Base-by-base conservation (phyloP, 768 basidiomycete species). In the Postia placenta region DNA sequence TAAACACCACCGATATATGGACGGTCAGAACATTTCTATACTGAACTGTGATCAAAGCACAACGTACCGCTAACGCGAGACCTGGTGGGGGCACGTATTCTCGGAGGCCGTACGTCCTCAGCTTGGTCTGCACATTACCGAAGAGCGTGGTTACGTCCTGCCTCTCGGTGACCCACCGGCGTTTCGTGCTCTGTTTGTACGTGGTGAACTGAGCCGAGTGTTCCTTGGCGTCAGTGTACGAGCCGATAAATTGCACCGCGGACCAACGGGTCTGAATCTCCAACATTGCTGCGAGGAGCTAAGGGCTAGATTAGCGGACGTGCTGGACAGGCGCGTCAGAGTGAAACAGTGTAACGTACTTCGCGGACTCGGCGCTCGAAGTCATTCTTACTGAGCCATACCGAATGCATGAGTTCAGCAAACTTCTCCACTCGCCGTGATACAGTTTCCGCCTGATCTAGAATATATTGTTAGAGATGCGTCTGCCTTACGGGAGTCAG, bases 401-500 rank as follows among this genome's bases (percentile, higher is more conserved):
- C 84, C 2, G 87, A 90, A 59, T 88, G 90, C 87, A 96, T 92
- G 46, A 95, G 78, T 56, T 96, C 92, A 0, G 92, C 92, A 60
- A 98, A 98, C 63, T 95, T 95, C 64, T 92, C 92, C 0, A 98
- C 90, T 9, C 95, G 78, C 44, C 94, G 80, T 1, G 92, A 87
- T 17, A 92, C 92, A 0, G 92, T 96, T 65, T 97, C 92, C 4
- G 90, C 87, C 66, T 96, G 94, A 59, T 98, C 95, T 96, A 55
- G 20, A 9, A 14, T n/a, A n/a, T n/a, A n/a, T n/a, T n/a, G n/a
- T n/a, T n/a, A n/a, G n/a, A n/a, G n/a, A n/a, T n/a, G n/a, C n/a
- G n/a, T n/a, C n/a, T n/a, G n/a, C n/a, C n/a, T n/a, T n/a, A n/a
- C n/a, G n/a, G 17, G 19, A 4, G 24, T 25, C 25, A n/a, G 17